Conservation (phyloP, 2,329 filamentous ascomycete species). For the Juglanconis sp. region DNA sequence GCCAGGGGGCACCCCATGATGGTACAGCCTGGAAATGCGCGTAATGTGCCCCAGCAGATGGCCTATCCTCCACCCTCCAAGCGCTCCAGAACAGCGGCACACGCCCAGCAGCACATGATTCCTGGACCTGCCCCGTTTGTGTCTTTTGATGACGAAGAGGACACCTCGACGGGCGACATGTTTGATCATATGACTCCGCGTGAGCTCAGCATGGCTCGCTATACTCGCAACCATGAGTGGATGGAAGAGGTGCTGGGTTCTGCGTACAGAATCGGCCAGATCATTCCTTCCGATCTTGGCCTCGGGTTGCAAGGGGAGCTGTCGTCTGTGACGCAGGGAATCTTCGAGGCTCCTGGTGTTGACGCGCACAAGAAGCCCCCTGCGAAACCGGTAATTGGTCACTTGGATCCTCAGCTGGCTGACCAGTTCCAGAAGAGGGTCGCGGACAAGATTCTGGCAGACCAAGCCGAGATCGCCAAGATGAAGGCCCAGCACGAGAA, state of each 20-base stretch:
- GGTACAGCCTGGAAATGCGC: constrained; percentile 40
- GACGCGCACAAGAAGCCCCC: constrained; percentile 43
- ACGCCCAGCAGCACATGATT: constrained; percentile 34
- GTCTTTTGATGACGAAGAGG: constrained; percentile 82
- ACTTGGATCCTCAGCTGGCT: constrained; percentile 71
- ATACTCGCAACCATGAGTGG: constrained; percentile 96
- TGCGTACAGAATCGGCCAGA: constrained; percentile 80
- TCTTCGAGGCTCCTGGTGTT: constrained; percentile 67
- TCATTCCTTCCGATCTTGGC: constrained; percentile 82
- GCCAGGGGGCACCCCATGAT: constrained; percentile 50
- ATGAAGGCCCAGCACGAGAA: constrained; percentile 78
- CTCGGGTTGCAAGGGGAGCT: constrained; percentile 82
- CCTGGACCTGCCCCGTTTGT: constrained; percentile 19
- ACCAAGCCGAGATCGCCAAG: constrained; percentile 77
- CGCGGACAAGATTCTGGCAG: constrained; percentile 66
- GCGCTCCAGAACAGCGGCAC: constrained; percentile 45
- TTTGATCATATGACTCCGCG: constrained; percentile 87
- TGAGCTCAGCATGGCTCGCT: constrained; percentile 82
- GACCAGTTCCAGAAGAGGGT: constrained; percentile 82
- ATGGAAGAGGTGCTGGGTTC: constrained; percentile 97
- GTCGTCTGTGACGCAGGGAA: constrained; percentile 75
- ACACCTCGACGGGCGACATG: constrained; percentile 79
- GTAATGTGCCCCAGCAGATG: constrained; percentile 57
- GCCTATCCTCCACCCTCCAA: constrained; percentile 61
- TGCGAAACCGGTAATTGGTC: constrained; percentile 61